Percentiles rank a stretch among this genome's conserved stretches.
Evolutionary conservation across 2,329 filamentous ascomycete genomes (phyloP).

Genomic region (Didymella arachidicola): DNA sequence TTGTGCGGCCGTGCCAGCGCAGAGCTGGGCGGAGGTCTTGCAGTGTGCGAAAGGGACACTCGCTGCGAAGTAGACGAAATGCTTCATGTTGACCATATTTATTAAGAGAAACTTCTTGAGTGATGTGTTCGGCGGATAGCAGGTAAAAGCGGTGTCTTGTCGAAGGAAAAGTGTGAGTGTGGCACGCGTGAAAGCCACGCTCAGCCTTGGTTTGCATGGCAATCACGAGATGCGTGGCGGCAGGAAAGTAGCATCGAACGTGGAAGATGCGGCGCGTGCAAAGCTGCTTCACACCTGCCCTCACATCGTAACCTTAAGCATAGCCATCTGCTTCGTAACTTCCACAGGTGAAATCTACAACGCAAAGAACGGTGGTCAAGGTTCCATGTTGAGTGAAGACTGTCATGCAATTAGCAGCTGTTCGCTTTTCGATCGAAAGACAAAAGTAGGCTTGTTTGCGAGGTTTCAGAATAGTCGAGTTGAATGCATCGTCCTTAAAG

Average conservation of each 20-base stretch:
- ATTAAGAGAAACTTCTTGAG: slow-evolving; percentile 11
- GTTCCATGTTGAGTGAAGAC: not conserved
- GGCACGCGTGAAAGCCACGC: not conserved
- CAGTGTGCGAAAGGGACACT: slow-evolving; percentile 27
- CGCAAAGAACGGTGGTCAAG: slow-evolving; percentile 14
- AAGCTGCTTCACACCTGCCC: not conserved
- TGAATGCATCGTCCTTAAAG: slow-evolving; percentile 47
- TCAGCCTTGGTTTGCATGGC: not conserved
- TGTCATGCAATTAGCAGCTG: slow-evolving; percentile 10
- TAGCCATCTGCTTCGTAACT: slow-evolving; percentile 15
- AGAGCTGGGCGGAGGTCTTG: slow-evolving; percentile 45
- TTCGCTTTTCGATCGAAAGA: not conserved
- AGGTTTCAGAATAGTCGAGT: slow-evolving; percentile 47
- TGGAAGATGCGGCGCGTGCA: not conserved
- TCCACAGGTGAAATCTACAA: slow-evolving; percentile 4
- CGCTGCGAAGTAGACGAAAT: slow-evolving; percentile 27
- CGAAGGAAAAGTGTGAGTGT: not conserved
- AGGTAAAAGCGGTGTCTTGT: not conserved
- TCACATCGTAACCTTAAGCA: not conserved
- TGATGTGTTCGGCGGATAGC: slow-evolving; percentile 10
- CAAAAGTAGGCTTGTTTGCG: slow-evolving; percentile 5
- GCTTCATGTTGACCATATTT: slow-evolving; percentile 31
- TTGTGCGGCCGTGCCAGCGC: slow-evolving; percentile 41
- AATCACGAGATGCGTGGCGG: not conserved
- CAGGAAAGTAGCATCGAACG: slow-evolving; percentile 1